Conservation (phyloP, 345 rosid genomes). For the thale cress (Arabidopsis thaliana) region DNA sequence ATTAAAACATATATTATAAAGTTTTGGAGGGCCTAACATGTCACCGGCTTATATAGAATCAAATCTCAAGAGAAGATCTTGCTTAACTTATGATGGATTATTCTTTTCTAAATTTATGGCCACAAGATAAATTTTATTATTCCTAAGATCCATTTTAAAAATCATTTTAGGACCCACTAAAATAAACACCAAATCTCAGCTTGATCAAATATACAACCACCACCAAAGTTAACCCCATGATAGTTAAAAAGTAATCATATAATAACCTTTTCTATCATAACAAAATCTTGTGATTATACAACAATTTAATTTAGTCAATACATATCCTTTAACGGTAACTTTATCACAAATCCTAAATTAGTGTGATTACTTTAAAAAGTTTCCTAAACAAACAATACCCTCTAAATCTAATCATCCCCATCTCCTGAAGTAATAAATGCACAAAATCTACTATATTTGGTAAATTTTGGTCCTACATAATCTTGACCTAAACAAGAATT, state of each 20-base stretch:
- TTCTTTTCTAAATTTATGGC: slow-evolving; percentile 25
- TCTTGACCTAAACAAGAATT: not conserved
- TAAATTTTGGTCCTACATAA: slow-evolving; percentile 10
- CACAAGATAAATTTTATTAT: slow-evolving; percentile 19
- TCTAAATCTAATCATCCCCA: slow-evolving; percentile 20
- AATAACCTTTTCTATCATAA: slow-evolving; percentile 6
- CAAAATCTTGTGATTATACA: slow-evolving; percentile 23
- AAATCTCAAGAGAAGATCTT: slow-evolving; percentile 40
- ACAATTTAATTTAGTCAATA: slow-evolving; percentile 33
- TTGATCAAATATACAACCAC: slow-evolving; percentile 35
- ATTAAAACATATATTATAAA: slow-evolving; percentile 28
- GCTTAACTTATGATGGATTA: slow-evolving; percentile 32
- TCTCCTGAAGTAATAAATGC: slow-evolving; percentile 36
- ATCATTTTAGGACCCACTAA: slow-evolving; percentile 28
- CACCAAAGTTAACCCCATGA: slow-evolving; percentile 32
- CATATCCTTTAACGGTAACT: slow-evolving; percentile 6
- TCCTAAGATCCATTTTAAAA: slow-evolving; percentile 17
- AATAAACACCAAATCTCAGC: slow-evolving; percentile 36
- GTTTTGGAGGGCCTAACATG: slow-evolving; percentile 27
- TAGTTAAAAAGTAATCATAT: slow-evolving; percentile 38
- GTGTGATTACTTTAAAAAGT: slow-evolving; percentile 25
- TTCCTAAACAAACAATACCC: slow-evolving; percentile 31
- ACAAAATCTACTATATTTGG: slow-evolving; percentile 27
- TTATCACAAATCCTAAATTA: not conserved
- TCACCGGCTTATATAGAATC: slow-evolving; percentile 43